Base-by-base conservation (phyloP, 2,329 filamentous ascomycete species). In the Colletotrichum tropicicola region DNA sequence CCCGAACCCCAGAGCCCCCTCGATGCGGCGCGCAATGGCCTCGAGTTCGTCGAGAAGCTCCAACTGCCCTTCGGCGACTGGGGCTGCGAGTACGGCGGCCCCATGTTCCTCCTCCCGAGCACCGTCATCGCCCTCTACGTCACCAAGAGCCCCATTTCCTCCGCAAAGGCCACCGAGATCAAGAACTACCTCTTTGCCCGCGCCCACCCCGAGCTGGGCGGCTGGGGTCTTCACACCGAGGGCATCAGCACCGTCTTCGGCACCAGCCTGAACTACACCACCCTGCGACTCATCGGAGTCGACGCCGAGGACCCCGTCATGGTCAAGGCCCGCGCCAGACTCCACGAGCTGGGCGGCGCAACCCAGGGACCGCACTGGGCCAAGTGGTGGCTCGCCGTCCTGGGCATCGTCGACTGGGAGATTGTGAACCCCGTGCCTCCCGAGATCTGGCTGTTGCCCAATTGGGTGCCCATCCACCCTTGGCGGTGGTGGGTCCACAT, bases 401-500 rank as follows among this genome's bases (percentile, higher is more conserved):
- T 99, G 66, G 94, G 94, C 15, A 87, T 98, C 4, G 89, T 89
- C 74, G 82, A 91, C 27, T 99, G 95, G 94, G 93, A 97, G 59
- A 89, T 96, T 64, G 94, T 98, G 70, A 99, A 98, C 72, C 96
- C 96, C 1, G 89, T 96, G 2, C 96, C 96, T 1, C 92, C 96
- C 0, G 96, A 99, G 80, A 77, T 98, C 45, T 99, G 96, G 96
- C 83, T 97, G 41, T 80, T 98, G 4, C 94, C 94, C 0, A 92
- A 97, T 76, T 97, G 93, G 93, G 86, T 93, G 3, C 94, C 94
- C 1, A 86, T 97, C 73, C 89, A 93, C 5, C 95, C 95, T 0
- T 97, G 94, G 93, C 85, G 93, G 69, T 98, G 95, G 94, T 98
- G 94, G 95, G 92, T 98, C 72, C 96, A 99, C 72, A 98, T 98